A percentile compares a stretch with the other conserved stretches of the same genome.
These are phyloP conservation scores for Heterobasidion occidentale DNA, from an alignment of 1,284 basidiomycete genomes.

Conservation along the genomic window DNA sequence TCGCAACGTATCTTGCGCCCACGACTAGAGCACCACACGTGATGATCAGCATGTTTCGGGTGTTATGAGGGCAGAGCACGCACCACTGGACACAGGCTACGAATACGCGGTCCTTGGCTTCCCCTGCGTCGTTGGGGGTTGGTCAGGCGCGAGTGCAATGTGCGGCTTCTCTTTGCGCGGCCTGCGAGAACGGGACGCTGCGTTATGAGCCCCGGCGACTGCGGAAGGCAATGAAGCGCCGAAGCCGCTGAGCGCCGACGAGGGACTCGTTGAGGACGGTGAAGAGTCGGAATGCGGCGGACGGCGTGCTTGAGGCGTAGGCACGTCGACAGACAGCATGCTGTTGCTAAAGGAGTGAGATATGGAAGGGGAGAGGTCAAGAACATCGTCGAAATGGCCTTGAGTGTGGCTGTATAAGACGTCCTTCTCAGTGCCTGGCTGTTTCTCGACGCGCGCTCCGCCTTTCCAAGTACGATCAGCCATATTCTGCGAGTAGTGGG, in stretches of 20 bases:
- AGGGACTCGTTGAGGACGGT: neutral
- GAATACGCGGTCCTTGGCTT: constrained; percentile 67
- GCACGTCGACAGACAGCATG: neutral
- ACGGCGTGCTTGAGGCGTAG: neutral
- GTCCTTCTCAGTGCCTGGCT: neutral
- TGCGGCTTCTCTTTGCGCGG: constrained; percentile 49
- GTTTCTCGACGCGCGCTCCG: neutral
- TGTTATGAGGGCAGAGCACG: constrained; percentile 14
- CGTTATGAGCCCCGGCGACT: neutral
- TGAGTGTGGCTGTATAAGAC: too few species aligned
- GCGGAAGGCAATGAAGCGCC: constrained; percentile 1
- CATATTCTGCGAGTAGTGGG: neutral
- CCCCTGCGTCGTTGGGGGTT: constrained; percentile 70
- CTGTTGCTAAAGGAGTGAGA: neutral
- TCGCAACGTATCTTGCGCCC: constrained; percentile 75
- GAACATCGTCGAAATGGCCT: too few species aligned
- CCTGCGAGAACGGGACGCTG: constrained; percentile 22
- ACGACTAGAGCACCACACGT: constrained; percentile 36
- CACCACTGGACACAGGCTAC: constrained; percentile 73
- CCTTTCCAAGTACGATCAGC: neutral
- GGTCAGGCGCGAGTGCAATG: constrained; percentile 59
- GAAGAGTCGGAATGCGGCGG: neutral
- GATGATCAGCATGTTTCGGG: constrained; percentile 1
- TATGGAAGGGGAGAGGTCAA: neutral
- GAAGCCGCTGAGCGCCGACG: neutral